Evolutionary conservation across 495 filamentous ascomycete genomes (phyloP).

Genomic region (Penicillium tannophilum): DNA sequence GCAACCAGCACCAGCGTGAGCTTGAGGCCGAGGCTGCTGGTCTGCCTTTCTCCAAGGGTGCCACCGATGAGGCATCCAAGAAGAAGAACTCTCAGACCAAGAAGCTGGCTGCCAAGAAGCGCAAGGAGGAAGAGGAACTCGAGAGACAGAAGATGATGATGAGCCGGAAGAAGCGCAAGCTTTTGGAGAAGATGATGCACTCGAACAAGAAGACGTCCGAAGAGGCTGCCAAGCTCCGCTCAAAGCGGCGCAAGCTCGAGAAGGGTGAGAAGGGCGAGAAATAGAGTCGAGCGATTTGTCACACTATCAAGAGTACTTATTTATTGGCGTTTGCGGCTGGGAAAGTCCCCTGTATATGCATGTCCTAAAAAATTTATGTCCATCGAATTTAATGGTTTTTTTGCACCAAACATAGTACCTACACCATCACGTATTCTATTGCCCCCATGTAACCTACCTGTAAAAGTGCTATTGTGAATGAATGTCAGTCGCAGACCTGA

Average conservation of each 20-base stretch:
- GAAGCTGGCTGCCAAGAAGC: constrained; percentile 66
- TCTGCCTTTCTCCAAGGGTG: constrained; percentile 44
- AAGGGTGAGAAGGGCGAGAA: constrained; percentile 57
- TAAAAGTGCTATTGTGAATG: background rate
- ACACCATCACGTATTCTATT: background rate
- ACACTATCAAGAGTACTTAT: constrained; percentile 19
- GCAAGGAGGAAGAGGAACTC: constrained; percentile 78
- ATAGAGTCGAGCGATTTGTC: constrained; percentile 24
- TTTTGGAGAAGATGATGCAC: constrained; percentile 90
- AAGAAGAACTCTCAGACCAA: constrained; percentile 66
- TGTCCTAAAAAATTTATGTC: constrained; percentile 25
- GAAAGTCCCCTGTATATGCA: constrained; percentile 33
- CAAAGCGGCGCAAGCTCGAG: constrained; percentile 88
- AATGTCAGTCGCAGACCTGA: background rate
- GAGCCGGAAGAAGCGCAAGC: constrained; percentile 86
- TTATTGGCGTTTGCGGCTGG: constrained; percentile 27
- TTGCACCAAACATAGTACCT: background rate
- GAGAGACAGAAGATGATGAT: constrained; percentile 92
- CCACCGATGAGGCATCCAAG: constrained; percentile 45
- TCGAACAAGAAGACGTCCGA: constrained; percentile 82
- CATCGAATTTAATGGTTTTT: constrained; percentile 21
- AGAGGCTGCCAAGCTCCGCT: constrained; percentile 71
- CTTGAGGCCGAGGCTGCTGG: constrained; percentile 85
- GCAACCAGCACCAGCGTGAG: constrained; percentile 75
- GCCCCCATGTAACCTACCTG: background rate